Base-by-base conservation (phyloP, 2,329 filamentous ascomycete species). In the Alternaria gaisen region DNA sequence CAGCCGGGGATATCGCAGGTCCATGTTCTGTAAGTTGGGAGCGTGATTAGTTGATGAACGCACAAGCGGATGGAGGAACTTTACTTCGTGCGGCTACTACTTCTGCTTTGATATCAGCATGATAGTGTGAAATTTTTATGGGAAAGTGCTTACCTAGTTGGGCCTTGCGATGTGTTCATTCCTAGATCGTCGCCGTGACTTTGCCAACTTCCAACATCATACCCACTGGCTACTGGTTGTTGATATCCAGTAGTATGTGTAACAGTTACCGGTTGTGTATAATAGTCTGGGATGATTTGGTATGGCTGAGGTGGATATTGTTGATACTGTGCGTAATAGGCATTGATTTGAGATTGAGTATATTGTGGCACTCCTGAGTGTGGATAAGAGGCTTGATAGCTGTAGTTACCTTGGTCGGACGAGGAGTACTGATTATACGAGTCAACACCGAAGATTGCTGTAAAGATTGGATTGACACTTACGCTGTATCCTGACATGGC, bases 281-380 rank as follows among this genome's bases (percentile, higher is more conserved):
- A 68, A 44, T 70, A 70, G 30, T 74, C 72, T 30, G 70, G 60
- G 16, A 75, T 62, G 24, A 73, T 58, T 9, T 68, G 60, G 42
- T 74, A 73, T 9, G 74, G 69, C 47, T 73, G 69, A 36, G 70
- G 66, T 32, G 73, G 74, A 43, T 72, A 75, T 55, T 65, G 67
- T 44, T 72, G 67, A 56, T 75, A 76, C 50, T 74, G 71, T 40
- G 68, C 65, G 51, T 72, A 73, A 57, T 76, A 75, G 36, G 67
- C 59, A 32, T 71, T 64, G 52, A 77, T 66, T 42, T 76, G 73
- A 14, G 72, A 60, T 36, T 75, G 72, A 9, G 74, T 77, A 60
- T 76, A 77, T 40, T 75, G 71, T 26, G 72, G 72, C 50, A 73
- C 61, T 12, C 54, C 34, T 22, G 57, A 36, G 10, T 32, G 26